These are phyloP conservation scores for Pichia pseudocactophila DNA, from an alignment of 805 yeast species.

Conservation along the genomic window DNA sequence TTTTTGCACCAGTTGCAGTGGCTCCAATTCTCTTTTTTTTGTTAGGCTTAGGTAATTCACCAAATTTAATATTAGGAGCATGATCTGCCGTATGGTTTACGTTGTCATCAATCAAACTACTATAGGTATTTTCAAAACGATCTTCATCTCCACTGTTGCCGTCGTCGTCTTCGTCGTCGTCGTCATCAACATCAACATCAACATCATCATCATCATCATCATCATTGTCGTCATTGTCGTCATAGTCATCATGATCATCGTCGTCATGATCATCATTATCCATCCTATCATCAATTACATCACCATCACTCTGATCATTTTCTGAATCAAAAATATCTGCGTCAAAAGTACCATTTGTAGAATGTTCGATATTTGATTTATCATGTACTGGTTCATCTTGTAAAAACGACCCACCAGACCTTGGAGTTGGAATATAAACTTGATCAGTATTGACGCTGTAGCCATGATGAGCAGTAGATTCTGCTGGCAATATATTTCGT, in stretches of 20 bases:
- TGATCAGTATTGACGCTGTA: too few relatives aligned
- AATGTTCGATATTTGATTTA: too few relatives aligned
- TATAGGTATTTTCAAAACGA: not conserved
- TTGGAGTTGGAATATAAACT: too few relatives aligned
- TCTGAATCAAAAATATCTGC: too few relatives aligned
- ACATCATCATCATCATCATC: not conserved
- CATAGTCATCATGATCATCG: slow-evolving; percentile 5
- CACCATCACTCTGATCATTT: not conserved
- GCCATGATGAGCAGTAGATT: too few relatives aligned
- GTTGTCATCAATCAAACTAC: too few relatives aligned
- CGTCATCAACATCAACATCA: not conserved
- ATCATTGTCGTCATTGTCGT: slow-evolving; percentile 21
- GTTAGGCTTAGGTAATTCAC: slow-evolving; percentile 47
- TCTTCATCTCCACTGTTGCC: slow-evolving; percentile 1
- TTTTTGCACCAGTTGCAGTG: not conserved
- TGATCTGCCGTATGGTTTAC: slow-evolving; percentile 4
- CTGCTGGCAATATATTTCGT: too few relatives aligned
- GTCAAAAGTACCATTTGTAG: too few relatives aligned
- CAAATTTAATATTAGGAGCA: slow-evolving; percentile 45
- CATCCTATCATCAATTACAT: not conserved
- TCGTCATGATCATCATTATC: slow-evolving; percentile 5
- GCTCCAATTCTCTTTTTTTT: slow-evolving; percentile 18
- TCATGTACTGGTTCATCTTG: too few relatives aligned
- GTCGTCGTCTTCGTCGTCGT: not conserved
- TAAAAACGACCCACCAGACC: too few relatives aligned